Evolutionary conservation across 2,329 filamentous ascomycete species (phyloP), one percentile per base, ranked within the genome.

Genomic region (Trichoderma pleuroti): DNA sequence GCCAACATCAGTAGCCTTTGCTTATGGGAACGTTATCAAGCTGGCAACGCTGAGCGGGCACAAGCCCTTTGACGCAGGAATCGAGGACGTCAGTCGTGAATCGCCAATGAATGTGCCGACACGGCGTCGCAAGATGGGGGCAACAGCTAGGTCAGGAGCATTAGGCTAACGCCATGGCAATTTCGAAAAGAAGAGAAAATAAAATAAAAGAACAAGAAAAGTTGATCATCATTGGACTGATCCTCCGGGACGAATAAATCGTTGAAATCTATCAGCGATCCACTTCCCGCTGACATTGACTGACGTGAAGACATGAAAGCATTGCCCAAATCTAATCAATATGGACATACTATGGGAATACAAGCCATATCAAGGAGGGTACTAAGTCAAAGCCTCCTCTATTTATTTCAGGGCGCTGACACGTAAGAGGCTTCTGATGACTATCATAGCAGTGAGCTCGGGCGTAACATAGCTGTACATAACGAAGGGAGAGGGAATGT

Each of bases 11-110:
- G 84, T 93, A 4, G 92, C 88, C 0, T 86, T 94, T 34, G 91
- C 87, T 0, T 88, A 94, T 71, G 92, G 92, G 14, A 92, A 93
- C 74, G 84, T 88, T 1, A 84, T 94, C 75, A 94, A 93, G 80
- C 82, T 94, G 64, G 85, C 94, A 70, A 88, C 87, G 2, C 82
- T 91, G 7, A 91, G 80, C 4, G 78, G 90, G 7, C 86, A 88
- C 73, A 90, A 92, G 76, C 83, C 87, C 36, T 92, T 91, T 74
- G 88, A 90, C 56, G 81, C 76, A 18, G 78, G 78, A 30, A 75
- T 75, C 26, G 80, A 76, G 61, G 74, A 76, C 3, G 75, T 68
- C 14, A 73, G 76, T 42, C 74, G 77, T 3, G 79, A 81, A 49
- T 73, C 76, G 12, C 73, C 75, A 76, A 77, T 78, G 71, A 77